Evolutionary conservation across 805 yeast species (phyloP).

Genomic region (Candida piceae): DNA sequence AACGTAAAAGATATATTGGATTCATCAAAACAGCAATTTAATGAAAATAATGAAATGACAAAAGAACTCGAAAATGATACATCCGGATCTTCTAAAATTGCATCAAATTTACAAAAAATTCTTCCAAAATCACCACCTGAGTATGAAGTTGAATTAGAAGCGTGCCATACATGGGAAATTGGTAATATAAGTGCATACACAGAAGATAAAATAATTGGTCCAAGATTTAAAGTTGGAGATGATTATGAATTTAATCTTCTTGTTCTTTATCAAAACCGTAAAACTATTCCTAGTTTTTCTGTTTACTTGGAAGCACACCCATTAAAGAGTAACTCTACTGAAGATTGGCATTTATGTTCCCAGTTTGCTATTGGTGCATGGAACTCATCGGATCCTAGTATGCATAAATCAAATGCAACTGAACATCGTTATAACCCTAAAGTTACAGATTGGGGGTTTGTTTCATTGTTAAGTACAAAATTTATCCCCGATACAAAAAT

Average conservation of each 20-base stretch:
- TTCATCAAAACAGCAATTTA: too few relatives aligned
- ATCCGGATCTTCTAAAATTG: constrained; percentile 19
- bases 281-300: constrained; percentile 55
- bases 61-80: constrained; percentile 1
- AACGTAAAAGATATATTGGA: too few relatives aligned
- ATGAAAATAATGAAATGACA: too few relatives aligned
- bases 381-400: constrained; percentile 66
- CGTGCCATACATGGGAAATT: constrained; percentile 37
- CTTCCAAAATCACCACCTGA: constrained; percentile 28
- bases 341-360: constrained; percentile 83
- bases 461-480: constrained; percentile 60
- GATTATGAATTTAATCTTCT: constrained; percentile 60
- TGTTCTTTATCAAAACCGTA: constrained; percentile 69
- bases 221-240: constrained; percentile 52
- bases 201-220: constrained; percentile 34
- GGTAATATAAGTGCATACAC: constrained; percentile 27
- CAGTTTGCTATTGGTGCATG: constrained; percentile 84
- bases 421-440: constrained; percentile 70
- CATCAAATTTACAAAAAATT: constrained; percentile 13
- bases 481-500: constrained; percentile 29
- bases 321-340: constrained; percentile 16
- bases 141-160: constrained; percentile 27
- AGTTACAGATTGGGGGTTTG: constrained; percentile 96
- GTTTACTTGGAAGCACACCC: constrained; percentile 72
- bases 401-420: constrained; percentile 58